Conservation (phyloP, 768 basidiomycete species). For the Clitopilus passeckerianus region DNA sequence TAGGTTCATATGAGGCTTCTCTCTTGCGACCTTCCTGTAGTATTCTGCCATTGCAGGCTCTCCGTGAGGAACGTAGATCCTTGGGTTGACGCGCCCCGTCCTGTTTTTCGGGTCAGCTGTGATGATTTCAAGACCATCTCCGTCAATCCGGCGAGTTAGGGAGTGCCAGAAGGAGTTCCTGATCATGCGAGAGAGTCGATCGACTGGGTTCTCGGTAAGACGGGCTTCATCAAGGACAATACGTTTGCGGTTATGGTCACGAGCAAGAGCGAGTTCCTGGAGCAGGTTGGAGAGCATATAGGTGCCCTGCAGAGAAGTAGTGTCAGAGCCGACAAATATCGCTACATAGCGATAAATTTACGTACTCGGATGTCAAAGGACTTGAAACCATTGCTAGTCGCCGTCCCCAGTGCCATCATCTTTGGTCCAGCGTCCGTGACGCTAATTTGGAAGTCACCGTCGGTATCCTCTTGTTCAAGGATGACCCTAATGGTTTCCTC, state of each 20-base stretch:
- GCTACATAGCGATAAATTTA: conserved; percentile 3
- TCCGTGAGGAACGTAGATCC: conserved; percentile 92
- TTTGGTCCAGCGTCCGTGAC: conserved; percentile 96
- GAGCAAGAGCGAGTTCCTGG: conserved; percentile 96
- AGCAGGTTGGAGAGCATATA: conserved; percentile 99
- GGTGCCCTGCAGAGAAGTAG: conserved; percentile 60
- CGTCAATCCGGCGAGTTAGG: conserved; percentile 93
- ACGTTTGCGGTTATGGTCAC: conserved; percentile 91
- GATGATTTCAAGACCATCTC: conserved; percentile 94
- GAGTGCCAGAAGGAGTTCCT: conserved; percentile 98
- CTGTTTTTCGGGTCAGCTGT: conserved; percentile 98
- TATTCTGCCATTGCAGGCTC: conserved; percentile 95
- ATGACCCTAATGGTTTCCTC: conserved; percentile 97
- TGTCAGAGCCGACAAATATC: conserved; percentile 2
- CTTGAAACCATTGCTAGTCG: conserved; percentile 97
- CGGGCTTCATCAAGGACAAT: conserved; percentile 99
- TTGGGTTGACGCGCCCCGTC: conserved; percentile 81
- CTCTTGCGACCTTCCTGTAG: conserved; percentile 84
- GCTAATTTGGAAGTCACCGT: conserved; percentile 94
- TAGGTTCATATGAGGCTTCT: conserved; percentile 91
- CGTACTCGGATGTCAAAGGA: conserved; percentile 90
- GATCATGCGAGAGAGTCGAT: conserved; percentile 96
- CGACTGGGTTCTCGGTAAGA: conserved; percentile 95
- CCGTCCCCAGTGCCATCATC: conserved; percentile 92
- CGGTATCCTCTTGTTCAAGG: conserved; percentile 96